Conservation (phyloP, 2,329 filamentous ascomycete species). For the Elsinoe arachidis region DNA sequence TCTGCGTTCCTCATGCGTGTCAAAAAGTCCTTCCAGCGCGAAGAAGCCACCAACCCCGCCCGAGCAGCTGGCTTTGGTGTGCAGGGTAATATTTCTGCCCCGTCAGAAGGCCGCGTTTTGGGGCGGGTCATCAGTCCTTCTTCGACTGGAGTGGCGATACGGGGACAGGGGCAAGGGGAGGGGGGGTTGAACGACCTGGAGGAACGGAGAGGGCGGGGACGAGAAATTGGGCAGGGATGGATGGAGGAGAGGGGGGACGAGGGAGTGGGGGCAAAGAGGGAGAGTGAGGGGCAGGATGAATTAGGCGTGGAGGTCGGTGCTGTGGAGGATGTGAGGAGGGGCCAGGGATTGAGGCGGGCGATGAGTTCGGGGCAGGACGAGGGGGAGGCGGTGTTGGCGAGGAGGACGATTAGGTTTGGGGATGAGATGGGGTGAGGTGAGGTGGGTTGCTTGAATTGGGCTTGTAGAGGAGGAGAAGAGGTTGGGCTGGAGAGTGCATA, state of each 20-base stretch:
- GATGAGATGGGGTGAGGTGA: neutral
- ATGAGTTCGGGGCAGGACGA: neutral
- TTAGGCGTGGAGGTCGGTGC: neutral
- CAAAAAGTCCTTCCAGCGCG: neutral
- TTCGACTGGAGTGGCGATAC: neutral
- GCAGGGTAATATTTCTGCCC: neutral
- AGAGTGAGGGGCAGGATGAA: neutral
- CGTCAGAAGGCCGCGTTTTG: neutral
- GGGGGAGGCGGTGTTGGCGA: neutral
- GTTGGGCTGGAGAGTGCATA: neutral
- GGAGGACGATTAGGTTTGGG: slow-evolving; percentile 8
- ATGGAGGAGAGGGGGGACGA: neutral
- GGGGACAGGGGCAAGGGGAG: neutral
- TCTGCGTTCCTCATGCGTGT: neutral
- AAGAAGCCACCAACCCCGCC: neutral
- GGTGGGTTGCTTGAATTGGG: neutral
- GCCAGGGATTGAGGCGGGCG: neutral
- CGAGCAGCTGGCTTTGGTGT: neutral
- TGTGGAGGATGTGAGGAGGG: neutral
- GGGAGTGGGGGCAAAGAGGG: neutral
- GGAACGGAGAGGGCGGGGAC: neutral
- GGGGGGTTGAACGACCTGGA: neutral
- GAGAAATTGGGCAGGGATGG: too few species aligned
- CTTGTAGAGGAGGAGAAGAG: neutral
- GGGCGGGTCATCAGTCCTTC: neutral